A percentile compares a stretch with the other conserved stretches of the same genome.
phyloP scores from a whole-genome alignment of 352 stramenopile species.

The Globisporangium uncinulatum region DNA sequence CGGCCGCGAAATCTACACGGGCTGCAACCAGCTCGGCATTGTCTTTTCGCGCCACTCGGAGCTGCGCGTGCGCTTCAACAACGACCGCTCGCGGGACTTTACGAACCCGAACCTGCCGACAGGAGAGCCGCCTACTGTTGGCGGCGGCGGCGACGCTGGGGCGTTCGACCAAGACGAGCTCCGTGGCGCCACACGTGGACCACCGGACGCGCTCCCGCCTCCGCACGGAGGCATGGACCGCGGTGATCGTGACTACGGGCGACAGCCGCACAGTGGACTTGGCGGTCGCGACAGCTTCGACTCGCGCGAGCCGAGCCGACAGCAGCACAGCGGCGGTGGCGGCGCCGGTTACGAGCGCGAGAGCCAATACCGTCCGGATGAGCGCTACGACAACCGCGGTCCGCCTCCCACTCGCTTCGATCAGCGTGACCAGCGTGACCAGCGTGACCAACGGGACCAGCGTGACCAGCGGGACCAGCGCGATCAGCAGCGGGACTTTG shows the following conservation, averaged over 20 bases:
- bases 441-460: not conserved
- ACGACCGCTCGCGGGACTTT: constrained; percentile 64
- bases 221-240: not conserved
- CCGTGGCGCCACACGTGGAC: not conserved
- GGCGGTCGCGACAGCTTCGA: constrained; percentile 4
- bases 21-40: constrained; percentile 79
- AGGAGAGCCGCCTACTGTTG: constrained; percentile 13
- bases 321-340: not conserved
- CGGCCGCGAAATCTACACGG: constrained; percentile 82
- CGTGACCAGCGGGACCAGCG: not conserved
- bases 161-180: not conserved
- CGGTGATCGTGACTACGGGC: not conserved
- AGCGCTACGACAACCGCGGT: constrained; percentile 4
- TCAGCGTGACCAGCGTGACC: not conserved
- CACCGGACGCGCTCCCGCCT: not conserved
- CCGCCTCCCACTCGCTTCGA: not conserved
- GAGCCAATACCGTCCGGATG: constrained; percentile 13
- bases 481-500: constrained; percentile 15
- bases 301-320: constrained; percentile 1
- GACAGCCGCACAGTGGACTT: not conserved
- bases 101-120: constrained; percentile 68
- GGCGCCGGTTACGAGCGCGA: constrained; percentile 6
- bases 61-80: constrained; percentile 73
- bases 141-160: not conserved
- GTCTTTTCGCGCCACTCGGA: constrained; percentile 69